Conservation (phyloP, 176 grass and related monocot genomes). For the Hsuehochloa calcarea region DNA sequence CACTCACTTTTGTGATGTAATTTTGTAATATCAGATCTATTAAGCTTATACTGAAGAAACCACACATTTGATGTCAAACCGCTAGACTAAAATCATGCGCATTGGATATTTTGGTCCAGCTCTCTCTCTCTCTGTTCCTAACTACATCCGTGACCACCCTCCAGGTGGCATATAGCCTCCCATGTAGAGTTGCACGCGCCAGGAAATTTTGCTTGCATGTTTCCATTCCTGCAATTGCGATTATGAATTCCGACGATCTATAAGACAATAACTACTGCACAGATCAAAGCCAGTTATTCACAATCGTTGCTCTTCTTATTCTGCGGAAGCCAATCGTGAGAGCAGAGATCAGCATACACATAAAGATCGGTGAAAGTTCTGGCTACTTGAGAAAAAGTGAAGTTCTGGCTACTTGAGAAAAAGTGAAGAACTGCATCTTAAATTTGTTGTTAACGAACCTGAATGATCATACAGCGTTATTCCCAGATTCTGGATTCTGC, state of each 20-base stretch:
- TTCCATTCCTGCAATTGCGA: background rate
- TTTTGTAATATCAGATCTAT: background rate
- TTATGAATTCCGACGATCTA: background rate
- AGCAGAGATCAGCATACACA: background rate
- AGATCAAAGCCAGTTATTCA: slow-evolving; percentile 28
- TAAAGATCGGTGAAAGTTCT: background rate
- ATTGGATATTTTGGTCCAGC: background rate
- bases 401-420: background rate
- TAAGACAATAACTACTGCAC: background rate
- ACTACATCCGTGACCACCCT: background rate
- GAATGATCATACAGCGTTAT: slow-evolving; percentile 35
- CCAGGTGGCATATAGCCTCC: background rate
- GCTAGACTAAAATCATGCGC: slow-evolving; percentile 14
- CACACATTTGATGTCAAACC: slow-evolving; percentile 10
- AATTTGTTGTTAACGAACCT: slow-evolving; percentile 22
- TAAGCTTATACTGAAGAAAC: background rate
- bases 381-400: background rate
- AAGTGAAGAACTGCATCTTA: background rate
- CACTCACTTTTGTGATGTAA: background rate
- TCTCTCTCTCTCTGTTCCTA: background rate
- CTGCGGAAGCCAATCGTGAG: slow-evolving; percentile 13
- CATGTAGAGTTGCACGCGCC: background rate
- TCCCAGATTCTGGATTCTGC: slow-evolving; percentile 38
- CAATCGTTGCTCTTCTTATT: background rate
- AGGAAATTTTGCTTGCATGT: background rate